These are phyloP conservation scores for Fusarium haematococcum DNA, from an alignment of 2,329 filamentous ascomycete genomes.

Conservation along the genomic window DNA sequence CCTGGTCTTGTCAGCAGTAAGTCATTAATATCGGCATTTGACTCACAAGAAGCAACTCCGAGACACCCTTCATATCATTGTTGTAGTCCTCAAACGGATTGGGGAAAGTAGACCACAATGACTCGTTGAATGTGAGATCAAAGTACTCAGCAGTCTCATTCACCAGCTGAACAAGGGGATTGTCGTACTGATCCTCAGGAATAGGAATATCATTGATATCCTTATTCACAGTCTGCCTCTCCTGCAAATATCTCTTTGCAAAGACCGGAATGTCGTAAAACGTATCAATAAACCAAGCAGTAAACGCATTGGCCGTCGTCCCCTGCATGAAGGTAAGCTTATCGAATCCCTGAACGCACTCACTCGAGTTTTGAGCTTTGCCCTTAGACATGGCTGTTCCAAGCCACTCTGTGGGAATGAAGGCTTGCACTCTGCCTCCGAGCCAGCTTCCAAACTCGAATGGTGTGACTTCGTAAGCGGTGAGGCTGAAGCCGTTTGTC, in stretches of 20 bases:
- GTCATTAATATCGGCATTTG: accelerated
- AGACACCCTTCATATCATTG: conserved; percentile 38
- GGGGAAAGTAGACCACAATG: conserved; percentile 46
- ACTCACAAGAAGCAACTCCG: conserved; percentile 43
- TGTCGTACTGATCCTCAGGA: conserved; percentile 27
- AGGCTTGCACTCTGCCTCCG: conserved; percentile 45
- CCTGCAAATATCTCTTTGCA: conserved; percentile 32
- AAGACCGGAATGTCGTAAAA: conserved; percentile 44
- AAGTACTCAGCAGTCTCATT: conserved; percentile 41
- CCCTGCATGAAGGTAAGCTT: conserved; percentile 48
- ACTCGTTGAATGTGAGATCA: conserved; percentile 45
- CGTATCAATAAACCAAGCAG: conserved; percentile 42
- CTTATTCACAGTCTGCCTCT: conserved; percentile 14
- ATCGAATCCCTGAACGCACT: conserved; percentile 48
- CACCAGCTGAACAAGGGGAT: conserved; percentile 39
- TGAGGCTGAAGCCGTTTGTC: conserved; percentile 46
- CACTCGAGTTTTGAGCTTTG: conserved; percentile 37
- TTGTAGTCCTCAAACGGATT: conserved; percentile 49
- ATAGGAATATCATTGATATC: conserved; percentile 37
- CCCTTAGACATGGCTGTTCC: conserved; percentile 47
- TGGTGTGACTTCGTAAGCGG: conserved; percentile 48
- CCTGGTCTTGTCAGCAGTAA: conserved; percentile 1
- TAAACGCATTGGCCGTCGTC: conserved; percentile 44
- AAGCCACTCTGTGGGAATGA: conserved; percentile 44
- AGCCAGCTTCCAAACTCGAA: conserved; percentile 50